Evolutionary conservation across 148 eudicot genomes (phyloP).

Genomic region (Camellia japonica): DNA sequence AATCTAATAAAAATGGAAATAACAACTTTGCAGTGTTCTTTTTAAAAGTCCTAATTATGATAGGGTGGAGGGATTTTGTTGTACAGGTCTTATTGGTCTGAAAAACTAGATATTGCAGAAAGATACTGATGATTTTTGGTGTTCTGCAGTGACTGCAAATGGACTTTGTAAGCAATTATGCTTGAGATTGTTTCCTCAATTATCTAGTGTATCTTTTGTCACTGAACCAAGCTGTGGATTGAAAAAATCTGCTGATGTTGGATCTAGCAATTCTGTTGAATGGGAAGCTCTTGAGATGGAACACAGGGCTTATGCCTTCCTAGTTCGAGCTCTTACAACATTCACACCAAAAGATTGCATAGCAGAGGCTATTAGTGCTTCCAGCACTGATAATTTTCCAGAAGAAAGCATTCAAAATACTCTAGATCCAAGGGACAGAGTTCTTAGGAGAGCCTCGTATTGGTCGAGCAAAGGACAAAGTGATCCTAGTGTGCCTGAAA

Average conservation of each 20-base stretch:
- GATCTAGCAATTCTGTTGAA: slow-evolving; percentile 42
- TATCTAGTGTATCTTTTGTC: slow-evolving; percentile 40
- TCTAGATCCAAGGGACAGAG: slow-evolving; percentile 58
- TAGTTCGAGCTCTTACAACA: slow-evolving; percentile 48
- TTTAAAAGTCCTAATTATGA: too few relatives aligned
- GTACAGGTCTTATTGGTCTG: background rate
- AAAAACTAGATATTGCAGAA: background rate
- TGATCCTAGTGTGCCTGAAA: slow-evolving; percentile 71
- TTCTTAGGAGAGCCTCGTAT: slow-evolving; percentile 50
- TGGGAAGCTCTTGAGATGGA: slow-evolving; percentile 47
- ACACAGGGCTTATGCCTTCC: slow-evolving; percentile 50
- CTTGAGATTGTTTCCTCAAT: slow-evolving; percentile 55
- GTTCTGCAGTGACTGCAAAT: slow-evolving; percentile 58
- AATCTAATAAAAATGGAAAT: background rate
- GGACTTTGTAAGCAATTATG: slow-evolving; percentile 70
- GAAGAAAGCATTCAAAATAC: slow-evolving; percentile 69
- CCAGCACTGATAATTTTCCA: slow-evolving; percentile 86
- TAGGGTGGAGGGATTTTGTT: background rate
- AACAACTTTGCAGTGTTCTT: background rate
- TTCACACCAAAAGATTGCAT: slow-evolving; percentile 49
- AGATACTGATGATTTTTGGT: slow-evolving; percentile 9
- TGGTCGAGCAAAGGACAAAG: slow-evolving; percentile 83
- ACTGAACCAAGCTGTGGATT: slow-evolving; percentile 23
- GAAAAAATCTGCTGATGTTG: slow-evolving; percentile 30
- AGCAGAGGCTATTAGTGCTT: slow-evolving; percentile 64